Base-by-base conservation (phyloP, 2,329 filamentous ascomycete species). In the Berkeleyomyces basicola region DNA sequence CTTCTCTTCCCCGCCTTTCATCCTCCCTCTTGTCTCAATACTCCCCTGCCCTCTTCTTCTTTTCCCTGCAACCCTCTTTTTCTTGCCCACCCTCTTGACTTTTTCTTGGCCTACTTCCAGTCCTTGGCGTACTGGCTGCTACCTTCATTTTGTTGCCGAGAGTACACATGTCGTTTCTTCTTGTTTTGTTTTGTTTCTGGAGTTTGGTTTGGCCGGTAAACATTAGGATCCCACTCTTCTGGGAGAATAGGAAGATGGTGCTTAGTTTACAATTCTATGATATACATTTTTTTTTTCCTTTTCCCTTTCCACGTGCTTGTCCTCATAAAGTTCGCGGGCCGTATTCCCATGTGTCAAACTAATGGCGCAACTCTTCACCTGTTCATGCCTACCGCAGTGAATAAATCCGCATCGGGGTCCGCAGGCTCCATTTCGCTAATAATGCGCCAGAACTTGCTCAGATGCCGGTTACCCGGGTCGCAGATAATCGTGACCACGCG, bases 371-470 rank as follows among this genome's bases (percentile, higher is more conserved):
- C 14, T 7, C 33, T 39, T 23, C 23, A 60, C 40, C 37, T 63
- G 39, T 39, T 37, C 61, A 84, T 73, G 0, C 75, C 79, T 49
- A 85, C 69, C 59, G 80, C 71, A 2, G 71, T 69, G 61, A 84
- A 75, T 59, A 85, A 66, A 67, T 82, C 73, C 60, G 75, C 74
- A 43, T 74, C 72, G 55, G 86, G 82, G 39, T 80, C 75, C 65
- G 87, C 83, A 31, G 88, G 74, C 2, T 84, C 86, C 71, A 87
- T 76, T 60, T 84, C 81, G 31, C 82, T 85, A 61, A 89, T 82
- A 66, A 80, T 78, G 69, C 85, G 87, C 86, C 87, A 93, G 70
- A 95, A 91, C 73, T 91, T 92, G 74, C 86, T 90, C 60, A 93
- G 72, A 72, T 93, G 88, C 66, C 89, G 79, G 7, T 84, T 84